Base-by-base conservation (phyloP, 306 rosid genomes). In the Rubus idaeus region DNA sequence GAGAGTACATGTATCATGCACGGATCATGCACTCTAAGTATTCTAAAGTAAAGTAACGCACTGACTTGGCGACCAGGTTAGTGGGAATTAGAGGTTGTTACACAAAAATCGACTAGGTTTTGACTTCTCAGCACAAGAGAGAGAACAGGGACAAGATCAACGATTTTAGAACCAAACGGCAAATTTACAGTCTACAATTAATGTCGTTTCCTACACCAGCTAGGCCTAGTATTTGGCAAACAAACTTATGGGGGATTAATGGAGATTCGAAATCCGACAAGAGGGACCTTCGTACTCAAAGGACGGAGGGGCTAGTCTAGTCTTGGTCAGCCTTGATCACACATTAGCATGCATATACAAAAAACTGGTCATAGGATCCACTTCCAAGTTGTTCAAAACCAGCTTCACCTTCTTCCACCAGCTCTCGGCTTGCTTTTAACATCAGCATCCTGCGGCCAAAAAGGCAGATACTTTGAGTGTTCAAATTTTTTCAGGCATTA, bases 401-500 rank as follows among this genome's bases (percentile, higher is more conserved):
- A 69, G 62, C 70, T 76, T 76, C 80, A 81, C 77, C 68, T 73
- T 62, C 77, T 82, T 57, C 85, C 85, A 81, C 72, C 17, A 5
- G 50, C 39, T 77, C 75, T 66, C 10, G 85, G 85, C 75, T 73
- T 82, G 78, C 70, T 55, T 73, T 82, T 72, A 44, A 82, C 85
- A 74, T 82, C 85, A 1, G 78, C 47, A 10, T 82, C 85, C 85
- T 82, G 81, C 70, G 20, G 52, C 47, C 60, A n/a, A 55, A 20
- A 23, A 44, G 18, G 41, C 10, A 45, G 1, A 55, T 13, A 68
- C 20, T 52, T 20, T 9, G 11, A 9, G 37, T 51, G 30, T n/a
- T 44, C 23, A 8, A 5, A 62, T 5, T 4, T 0, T 55, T 42
- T 23, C 16, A 70, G 5, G 55, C 10, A 49, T 41, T 61, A 13